phyloP scores from a whole-genome alignment of 129 eudicot species.

The Daucus carota region DH1_v3.0 NC_030383.2:6995001-6995500 shows the following conservation, averaged over 20 bases:
- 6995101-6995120: conserved; percentile 57
- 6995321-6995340: background rate
- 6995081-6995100: conserved; percentile 51
- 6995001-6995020: conserved; percentile 21
- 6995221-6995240: conserved; percentile 78
- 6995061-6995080: conserved; percentile 26
- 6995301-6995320: conserved; percentile 57
- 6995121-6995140: conserved; percentile 58
- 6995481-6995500: too few relatives aligned
- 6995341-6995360: conserved; percentile 1
- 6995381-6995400: too few relatives aligned
- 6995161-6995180: conserved; percentile 80
- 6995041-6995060: background rate
- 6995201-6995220: conserved; percentile 58
- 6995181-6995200: conserved; percentile 62
- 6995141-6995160: conserved; percentile 83
- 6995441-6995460: too few relatives aligned
- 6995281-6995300: conserved; percentile 76
- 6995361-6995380: background rate
- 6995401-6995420: too few relatives aligned
- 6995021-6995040: background rate
- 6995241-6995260: conserved; percentile 70
- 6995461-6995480: too few relatives aligned
- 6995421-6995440: too few relatives aligned
- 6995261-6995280: conserved; percentile 20